Evolutionary conservation across 352 stramenopile genomes (phyloP), one percentile per base, ranked within the genome.

Genomic region (Phytophthora podocarpi): DNA sequence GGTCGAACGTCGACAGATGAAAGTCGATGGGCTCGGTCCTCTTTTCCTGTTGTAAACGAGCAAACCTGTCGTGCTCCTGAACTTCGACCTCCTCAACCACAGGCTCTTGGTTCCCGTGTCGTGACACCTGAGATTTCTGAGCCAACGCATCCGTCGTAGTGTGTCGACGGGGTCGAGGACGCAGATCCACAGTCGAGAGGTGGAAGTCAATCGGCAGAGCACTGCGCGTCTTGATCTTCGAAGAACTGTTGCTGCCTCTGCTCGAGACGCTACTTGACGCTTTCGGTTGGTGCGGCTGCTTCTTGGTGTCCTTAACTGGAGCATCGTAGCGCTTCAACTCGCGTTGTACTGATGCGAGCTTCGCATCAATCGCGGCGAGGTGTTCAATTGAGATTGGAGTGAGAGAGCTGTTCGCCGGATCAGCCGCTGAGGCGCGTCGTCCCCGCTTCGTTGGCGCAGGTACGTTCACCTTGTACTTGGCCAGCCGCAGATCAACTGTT

Each of bases 1-100:
- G 49, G 28, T 71, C 30, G 28, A 74, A 74, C 31, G 35, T 74
- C 18, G 67, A 75, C 37, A 75, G 35, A 27, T 72, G 62, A 47
- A 75, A 75, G 39, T 75, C 62, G 16, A 69, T 49, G 26, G 48
- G 47, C 21, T 61, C 30, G 3, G 30, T 36, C 11, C 43, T 50
- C n/a, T 54, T 51, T 45, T 62, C 61, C 40, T 23, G 23, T 49
- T 48, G 52, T 45, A 67, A 54, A 20, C 23, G 15, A 31, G 43
- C 13, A 13, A 49, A 32, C 28, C 34, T 20, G 34, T 34, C 41
- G 18, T 37, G 13, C 11, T 50, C 32, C n/a, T 59, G 28, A 9
- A 32, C 10, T 15, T 45, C n/a, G 23, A 43, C 20, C 8, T 64
- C 31, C 23, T 55, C 27, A 30, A 24, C 27, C 7, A 28, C 32